Conservation (phyloP, 2,329 filamentous ascomycete genomes). For the Fusarium azukiicola region DNA sequence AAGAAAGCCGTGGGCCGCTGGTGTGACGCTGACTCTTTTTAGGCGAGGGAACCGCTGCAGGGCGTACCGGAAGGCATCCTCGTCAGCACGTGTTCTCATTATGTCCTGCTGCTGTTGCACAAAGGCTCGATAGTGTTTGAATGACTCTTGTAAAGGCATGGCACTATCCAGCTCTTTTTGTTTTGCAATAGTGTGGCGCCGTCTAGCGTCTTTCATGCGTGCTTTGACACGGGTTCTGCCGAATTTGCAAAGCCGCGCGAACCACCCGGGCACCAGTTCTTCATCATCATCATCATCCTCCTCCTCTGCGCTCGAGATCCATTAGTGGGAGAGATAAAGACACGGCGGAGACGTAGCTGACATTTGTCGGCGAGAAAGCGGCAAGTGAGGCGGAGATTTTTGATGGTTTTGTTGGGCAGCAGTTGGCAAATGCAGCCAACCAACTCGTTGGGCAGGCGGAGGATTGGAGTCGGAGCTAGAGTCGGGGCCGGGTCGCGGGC, state of each 20-base stretch:
- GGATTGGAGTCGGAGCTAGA: neutral
- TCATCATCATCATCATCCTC: neutral
- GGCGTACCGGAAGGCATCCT: constrained; percentile 21
- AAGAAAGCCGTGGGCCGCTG: neutral
- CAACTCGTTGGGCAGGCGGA: neutral
- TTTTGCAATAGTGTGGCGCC: neutral
- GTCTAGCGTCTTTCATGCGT: neutral
- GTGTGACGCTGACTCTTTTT: constrained; percentile 7
- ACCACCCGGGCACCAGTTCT: neutral
- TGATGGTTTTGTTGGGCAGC: constrained; percentile 1
- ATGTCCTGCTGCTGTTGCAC: neutral
- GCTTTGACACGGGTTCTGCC: neutral
- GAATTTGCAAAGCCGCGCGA: neutral
- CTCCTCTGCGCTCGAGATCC: neutral
- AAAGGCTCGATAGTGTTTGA: neutral
- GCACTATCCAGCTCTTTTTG: neutral
- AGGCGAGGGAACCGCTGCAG: neutral
- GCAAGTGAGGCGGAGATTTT: constrained; percentile 5
- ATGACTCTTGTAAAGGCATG: constrained; percentile 3
- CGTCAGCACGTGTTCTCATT: neutral
- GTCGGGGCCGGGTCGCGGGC: no score
- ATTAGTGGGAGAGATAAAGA: constrained; percentile 26
- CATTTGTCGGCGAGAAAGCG: neutral
- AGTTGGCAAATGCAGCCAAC: neutral
- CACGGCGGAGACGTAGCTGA: neutral